Percentiles rank a stretch among this genome's conserved stretches.
Evolutionary conservation across 441 rosid genomes (phyloP).

Genomic region (Erodium moschatum): DNA sequence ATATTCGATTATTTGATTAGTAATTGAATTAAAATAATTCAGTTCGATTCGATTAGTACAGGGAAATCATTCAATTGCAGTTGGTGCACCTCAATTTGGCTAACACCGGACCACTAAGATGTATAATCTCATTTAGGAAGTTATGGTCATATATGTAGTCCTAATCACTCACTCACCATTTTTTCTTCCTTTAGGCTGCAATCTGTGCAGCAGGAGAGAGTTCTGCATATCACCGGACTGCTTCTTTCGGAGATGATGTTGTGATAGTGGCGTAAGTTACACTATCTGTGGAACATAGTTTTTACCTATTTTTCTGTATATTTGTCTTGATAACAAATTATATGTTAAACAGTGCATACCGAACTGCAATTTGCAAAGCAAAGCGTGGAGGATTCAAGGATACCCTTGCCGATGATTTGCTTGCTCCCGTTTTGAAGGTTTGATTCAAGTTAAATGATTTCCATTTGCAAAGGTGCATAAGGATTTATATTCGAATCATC

Average conservation of each 20-base stretch:
- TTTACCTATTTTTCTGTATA: not conserved
- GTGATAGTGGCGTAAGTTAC: slow-evolving; percentile 61
- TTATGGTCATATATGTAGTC: not conserved
- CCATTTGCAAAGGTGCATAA: not conserved
- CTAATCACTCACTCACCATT: too few species aligned
- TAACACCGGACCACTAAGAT: too few species aligned
- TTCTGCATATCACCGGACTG: slow-evolving; percentile 37
- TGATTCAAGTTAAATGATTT: not conserved
- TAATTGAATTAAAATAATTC: too few species aligned
- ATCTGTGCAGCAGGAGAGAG: slow-evolving; percentile 41
- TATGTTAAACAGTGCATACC: slow-evolving; percentile 47
- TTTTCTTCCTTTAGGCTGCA: slow-evolving; percentile 37
- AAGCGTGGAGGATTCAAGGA: slow-evolving; percentile 93
- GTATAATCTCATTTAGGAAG: too few species aligned
- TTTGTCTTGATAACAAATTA: not conserved
- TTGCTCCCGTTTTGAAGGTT: slow-evolving; percentile 83
- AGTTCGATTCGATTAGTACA: too few species aligned
- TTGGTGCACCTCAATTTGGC: too few species aligned
- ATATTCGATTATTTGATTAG: too few species aligned
- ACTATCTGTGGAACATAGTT: not conserved
- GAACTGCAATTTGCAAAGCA: slow-evolving; percentile 80
- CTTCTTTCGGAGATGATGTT: slow-evolving; percentile 53
- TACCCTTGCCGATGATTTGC: slow-evolving; percentile 84
- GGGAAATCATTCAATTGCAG: too few species aligned
- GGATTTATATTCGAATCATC: not conserved